phyloP scores from a whole-genome alignment of 78 protist species.

The Cavenderia fasciculata region DNA sequence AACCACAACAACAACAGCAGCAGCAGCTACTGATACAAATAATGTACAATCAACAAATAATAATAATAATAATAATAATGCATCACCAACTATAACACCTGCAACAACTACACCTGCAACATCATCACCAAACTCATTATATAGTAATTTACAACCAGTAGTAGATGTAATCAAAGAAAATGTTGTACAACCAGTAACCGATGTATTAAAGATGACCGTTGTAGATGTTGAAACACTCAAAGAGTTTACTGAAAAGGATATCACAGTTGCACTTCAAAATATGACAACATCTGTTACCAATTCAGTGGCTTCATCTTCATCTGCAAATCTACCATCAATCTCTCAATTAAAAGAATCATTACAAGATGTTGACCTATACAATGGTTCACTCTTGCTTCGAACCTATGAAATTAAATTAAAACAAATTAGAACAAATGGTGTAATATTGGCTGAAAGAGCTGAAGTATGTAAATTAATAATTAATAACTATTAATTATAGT shows the following conservation, averaged over 20 bases:
- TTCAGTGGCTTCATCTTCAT: background rate
- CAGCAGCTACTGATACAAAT: background rate
- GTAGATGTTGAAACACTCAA: slow-evolving; percentile 36
- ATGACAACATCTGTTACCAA: background rate
- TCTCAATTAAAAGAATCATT: slow-evolving; percentile 42
- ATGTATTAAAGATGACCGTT: slow-evolving; percentile 19
- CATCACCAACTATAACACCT: background rate
- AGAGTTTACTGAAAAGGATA: slow-evolving; percentile 21
- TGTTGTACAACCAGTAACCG: slow-evolving; percentile 19
- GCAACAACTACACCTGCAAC: background rate
- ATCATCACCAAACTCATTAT: background rate
- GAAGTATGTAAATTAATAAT: slow-evolving; percentile 1
- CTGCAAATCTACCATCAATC: slow-evolving; percentile 6
- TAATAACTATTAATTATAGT: background rate
- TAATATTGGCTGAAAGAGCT: slow-evolving; percentile 32
- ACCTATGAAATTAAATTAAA: slow-evolving; percentile 47
- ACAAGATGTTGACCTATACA: slow-evolving; percentile 38
- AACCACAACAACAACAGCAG: background rate
- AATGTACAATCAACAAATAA: background rate
- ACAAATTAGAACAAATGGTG: slow-evolving; percentile 46
- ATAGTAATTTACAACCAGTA: slow-evolving; percentile 44
- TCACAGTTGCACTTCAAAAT: background rate
- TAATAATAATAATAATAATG: background rate
- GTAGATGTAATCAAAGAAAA: slow-evolving; percentile 34
- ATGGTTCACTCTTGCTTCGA: slow-evolving; percentile 48